Percentiles rank a stretch among this genome's conserved stretches.
Evolutionary conservation across 2,329 filamentous ascomycete genomes (phyloP).

Genomic region (Neoscytalidium dimidiatum): DNA sequence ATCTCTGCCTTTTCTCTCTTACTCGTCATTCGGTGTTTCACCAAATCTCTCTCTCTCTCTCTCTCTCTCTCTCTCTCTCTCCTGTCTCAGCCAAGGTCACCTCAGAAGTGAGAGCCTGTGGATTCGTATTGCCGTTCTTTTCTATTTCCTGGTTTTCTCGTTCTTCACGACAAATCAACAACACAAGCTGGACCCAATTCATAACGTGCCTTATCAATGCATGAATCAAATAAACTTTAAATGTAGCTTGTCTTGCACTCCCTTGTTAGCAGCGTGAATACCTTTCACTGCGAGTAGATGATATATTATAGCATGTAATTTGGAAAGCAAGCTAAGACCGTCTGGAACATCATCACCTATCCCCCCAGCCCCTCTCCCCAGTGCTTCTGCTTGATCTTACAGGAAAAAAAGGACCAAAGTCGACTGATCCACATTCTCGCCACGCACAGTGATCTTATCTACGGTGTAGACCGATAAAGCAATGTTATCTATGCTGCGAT

Average conservation of each 20-base stretch:
- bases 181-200: no score
- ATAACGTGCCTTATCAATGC: no score
- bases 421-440: neutral
- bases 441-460: no score
- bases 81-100: no score
- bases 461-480: no score
- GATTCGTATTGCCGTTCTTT: no score
- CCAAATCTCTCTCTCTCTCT: neutral
- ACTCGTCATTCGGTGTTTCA: neutral
- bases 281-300: no score
- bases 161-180: no score
- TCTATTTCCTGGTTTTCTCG: no score
- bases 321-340: neutral
- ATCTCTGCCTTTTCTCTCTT: neutral
- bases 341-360: neutral
- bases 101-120: no score
- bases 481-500: neutral
- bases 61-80: neutral
- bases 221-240: neutral
- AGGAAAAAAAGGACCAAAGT: neutral
- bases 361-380: neutral
- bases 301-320: no score
- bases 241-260: neutral
- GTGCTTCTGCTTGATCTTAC: neutral
- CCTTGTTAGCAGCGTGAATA: neutral